Percentiles rank a stretch among this genome's conserved stretches.
Conservation (phyloP, 2,329 filamentous ascomycete species). For the Fusarium agapanthi region DNA sequence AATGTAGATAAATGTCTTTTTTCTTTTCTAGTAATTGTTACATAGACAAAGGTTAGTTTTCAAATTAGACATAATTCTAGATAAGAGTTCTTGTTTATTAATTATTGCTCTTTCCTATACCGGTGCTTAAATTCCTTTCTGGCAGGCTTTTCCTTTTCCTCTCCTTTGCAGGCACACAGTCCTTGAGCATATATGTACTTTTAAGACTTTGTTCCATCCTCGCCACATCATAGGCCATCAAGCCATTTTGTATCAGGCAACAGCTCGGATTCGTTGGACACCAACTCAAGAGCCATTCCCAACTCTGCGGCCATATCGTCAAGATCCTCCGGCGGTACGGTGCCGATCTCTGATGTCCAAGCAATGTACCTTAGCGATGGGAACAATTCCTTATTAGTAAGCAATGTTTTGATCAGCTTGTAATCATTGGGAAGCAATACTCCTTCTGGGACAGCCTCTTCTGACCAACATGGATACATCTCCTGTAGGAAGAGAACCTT, state of each 20-base stretch:
- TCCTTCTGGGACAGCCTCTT: background rate
- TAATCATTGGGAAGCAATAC: background rate
- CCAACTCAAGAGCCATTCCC: background rate
- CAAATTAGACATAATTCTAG: no score
- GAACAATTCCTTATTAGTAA: background rate
- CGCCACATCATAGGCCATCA: background rate
- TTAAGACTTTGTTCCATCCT: background rate
- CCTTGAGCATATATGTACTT: background rate
- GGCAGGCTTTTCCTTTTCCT: background rate
- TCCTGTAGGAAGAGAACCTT: background rate
- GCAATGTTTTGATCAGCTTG: background rate
- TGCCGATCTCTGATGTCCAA: background rate
- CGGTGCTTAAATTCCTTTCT: no score
- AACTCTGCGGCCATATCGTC: rapidly evolving
- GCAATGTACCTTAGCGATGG: background rate
- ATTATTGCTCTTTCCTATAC: no score
- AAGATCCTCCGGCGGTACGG: background rate
- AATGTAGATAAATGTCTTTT: no score
- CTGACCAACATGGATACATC: background rate
- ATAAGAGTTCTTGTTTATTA: no score
- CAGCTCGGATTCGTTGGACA: background rate
- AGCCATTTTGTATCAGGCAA: background rate
- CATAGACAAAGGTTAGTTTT: no score
- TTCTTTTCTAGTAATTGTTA: no score
- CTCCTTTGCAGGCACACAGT: background rate